phyloP scores from a whole-genome alignment of 1,139 yeast genomes.

The Arxiozyma slooffiae region DNA sequence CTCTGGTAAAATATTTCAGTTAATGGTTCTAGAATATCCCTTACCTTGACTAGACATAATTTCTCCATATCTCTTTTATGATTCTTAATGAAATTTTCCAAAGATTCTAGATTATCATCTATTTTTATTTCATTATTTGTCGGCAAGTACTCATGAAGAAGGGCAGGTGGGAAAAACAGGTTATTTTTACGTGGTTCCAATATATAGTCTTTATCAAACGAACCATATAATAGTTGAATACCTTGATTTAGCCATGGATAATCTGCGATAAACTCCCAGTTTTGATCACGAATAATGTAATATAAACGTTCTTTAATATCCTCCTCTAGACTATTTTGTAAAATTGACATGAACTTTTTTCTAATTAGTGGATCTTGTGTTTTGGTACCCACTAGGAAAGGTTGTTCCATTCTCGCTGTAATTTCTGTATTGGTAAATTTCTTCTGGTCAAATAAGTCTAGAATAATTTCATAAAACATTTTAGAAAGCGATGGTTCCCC shows the following conservation, averaged over 20 bases:
- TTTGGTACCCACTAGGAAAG: constrained; percentile 88
- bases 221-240: constrained; percentile 71
- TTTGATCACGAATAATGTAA: constrained; percentile 83
- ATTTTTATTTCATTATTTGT: constrained; percentile 3
- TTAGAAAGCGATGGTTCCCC: constrained; percentile 76
- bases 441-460: constrained; percentile 80
- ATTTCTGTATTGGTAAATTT: constrained; percentile 75
- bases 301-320: constrained; percentile 72
- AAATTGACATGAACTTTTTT: constrained; percentile 65
- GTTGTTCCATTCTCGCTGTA: constrained; percentile 93
- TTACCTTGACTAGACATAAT: constrained; percentile 42
- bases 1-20: constrained; percentile 77
- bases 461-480: constrained; percentile 75
- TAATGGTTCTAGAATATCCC: constrained; percentile 58
- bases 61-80: constrained; percentile 45
- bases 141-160: constrained; percentile 36
- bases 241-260: constrained; percentile 95
- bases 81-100: constrained; percentile 36
- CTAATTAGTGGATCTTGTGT: constrained; percentile 70
- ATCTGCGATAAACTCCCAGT: constrained; percentile 92
- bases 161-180: constrained; percentile 45
- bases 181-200: constrained; percentile 43
- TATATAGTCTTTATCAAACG: constrained; percentile 47
- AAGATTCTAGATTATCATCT: constrained; percentile 4
- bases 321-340: constrained; percentile 70